These are phyloP conservation scores for Akanthomyces lecanii DNA, from an alignment of 2,329 filamentous ascomycete species.

Conservation along the genomic window DNA sequence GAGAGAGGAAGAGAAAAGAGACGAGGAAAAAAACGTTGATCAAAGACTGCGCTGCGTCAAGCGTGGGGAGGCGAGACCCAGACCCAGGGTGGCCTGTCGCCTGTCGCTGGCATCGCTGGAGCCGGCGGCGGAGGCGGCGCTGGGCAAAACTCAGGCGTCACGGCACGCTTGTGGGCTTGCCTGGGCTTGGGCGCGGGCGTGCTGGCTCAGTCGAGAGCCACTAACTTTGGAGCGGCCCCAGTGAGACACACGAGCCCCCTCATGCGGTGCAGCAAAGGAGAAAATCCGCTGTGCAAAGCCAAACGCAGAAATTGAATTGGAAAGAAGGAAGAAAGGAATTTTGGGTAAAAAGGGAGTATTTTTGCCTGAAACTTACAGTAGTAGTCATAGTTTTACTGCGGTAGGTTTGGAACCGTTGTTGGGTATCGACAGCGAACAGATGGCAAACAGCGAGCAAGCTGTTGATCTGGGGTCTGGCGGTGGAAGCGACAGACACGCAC, in stretches of 20 bases:
- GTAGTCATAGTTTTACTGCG: conserved; percentile 31
- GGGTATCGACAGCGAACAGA: not conserved
- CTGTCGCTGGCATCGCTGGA: not conserved
- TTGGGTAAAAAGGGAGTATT: not conserved
- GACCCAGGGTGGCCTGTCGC: not conserved
- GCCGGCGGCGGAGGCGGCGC: not conserved
- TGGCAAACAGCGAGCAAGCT: not conserved
- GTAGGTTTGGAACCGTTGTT: not conserved
- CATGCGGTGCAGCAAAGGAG: not conserved
- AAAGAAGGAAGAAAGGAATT: conserved; percentile 20
- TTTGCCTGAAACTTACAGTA: conserved; percentile 31
- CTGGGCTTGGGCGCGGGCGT: not conserved
- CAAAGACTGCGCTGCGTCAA: conserved; percentile 18
- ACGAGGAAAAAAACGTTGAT: conserved; percentile 5
- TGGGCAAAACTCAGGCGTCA: conserved; percentile 17
- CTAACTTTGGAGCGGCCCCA: not conserved
- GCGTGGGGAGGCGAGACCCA: conserved; percentile 1
- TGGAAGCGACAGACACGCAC: conserved; percentile 5
- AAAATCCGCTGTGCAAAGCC: not conserved
- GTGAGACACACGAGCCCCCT: conserved; percentile 14
- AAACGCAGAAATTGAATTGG: not conserved
- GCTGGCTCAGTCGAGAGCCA: conserved; percentile 6
- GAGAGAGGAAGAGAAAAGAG: not conserved
- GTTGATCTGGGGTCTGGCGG: not conserved
- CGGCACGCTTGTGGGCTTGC: conserved; percentile 14